Conservation (phyloP, 805 yeast genomes). For the Kodamaea restingae region DNA sequence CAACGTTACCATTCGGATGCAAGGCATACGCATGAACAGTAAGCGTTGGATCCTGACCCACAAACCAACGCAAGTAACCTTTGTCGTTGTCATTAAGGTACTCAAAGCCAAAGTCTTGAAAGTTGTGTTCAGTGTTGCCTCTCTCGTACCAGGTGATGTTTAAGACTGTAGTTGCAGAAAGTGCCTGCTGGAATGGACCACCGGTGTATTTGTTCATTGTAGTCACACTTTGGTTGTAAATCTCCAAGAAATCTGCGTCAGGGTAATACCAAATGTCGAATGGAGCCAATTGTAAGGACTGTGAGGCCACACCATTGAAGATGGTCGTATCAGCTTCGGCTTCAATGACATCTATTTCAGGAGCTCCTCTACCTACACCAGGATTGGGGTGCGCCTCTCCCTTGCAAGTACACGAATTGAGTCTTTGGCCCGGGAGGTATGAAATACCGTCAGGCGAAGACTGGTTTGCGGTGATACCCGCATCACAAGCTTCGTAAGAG, state of each 20-base stretch:
- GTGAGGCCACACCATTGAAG: slow-evolving; percentile 72
- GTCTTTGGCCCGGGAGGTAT: slow-evolving; percentile 78
- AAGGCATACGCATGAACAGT: slow-evolving; percentile 71
- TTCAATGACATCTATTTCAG: slow-evolving; percentile 91
- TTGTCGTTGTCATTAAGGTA: slow-evolving; percentile 61
- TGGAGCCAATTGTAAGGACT: slow-evolving; percentile 90
- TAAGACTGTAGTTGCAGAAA: slow-evolving; percentile 78
- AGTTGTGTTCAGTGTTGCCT: slow-evolving; percentile 46
- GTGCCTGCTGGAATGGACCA: slow-evolving; percentile 92
- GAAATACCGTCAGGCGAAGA: slow-evolving; percentile 86
- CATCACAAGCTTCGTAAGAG: slow-evolving; percentile 80
- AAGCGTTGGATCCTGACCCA: slow-evolving; percentile 75
- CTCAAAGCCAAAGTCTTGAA: slow-evolving; percentile 76
- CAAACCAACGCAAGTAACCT: slow-evolving; percentile 85
- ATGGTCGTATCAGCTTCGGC: slow-evolving; percentile 63
- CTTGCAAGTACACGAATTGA: slow-evolving; percentile 73
- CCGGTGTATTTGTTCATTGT: slow-evolving; percentile 86
- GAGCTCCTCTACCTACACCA: slow-evolving; percentile 91
- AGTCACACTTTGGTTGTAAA: slow-evolving; percentile 65
- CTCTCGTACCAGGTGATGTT: slow-evolving; percentile 80
- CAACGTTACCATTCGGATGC: slow-evolving; percentile 89
- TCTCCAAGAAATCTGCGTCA: slow-evolving; percentile 74
- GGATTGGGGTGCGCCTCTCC: slow-evolving; percentile 83
- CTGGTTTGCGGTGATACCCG: slow-evolving; percentile 93
- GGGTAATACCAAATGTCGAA: slow-evolving; percentile 93